Base-by-base conservation (phyloP, 331 rosid species). In the Ulmus americana region DNA sequence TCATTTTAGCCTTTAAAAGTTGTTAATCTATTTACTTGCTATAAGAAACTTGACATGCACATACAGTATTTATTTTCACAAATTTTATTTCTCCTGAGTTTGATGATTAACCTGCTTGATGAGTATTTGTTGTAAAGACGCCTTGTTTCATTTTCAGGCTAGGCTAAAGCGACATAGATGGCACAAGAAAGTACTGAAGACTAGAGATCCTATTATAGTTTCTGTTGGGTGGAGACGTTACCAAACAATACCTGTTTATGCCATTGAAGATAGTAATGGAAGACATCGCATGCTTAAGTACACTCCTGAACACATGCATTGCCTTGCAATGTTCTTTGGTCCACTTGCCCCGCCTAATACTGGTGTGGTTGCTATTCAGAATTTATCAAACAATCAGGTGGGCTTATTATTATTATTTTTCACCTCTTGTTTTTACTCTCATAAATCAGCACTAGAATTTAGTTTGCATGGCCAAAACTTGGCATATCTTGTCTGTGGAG, bases 141-240 rank as follows among this genome's bases (percentile, higher is more conserved):
- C 15, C 41, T 11, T 7, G 7, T 58, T 58, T 39, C 49, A 41
- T 57, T 50, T 75, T 7, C 90, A 92, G 98, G 85, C 87, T 20
- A 86, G 90, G 81, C 67, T 92, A 67, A 92, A 92, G 79, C 81
- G 95, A 53, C 98, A 92, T 69, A 80, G 98, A 65, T 92, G 96
- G 97, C 94, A 92, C 78, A 86, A 85, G 72, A 86, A 89, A 74
- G 90, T 92, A 49, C 78, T 92, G 66, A 92, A 92, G 82, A 87
- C 88, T 12, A 85, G 94, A 69, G 98, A 92, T 50, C 98, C 96
- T 56, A 76, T 92, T 62, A 79, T 86, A 78, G 82, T 92, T 65
- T 92, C 98, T 64, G 74, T 83, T 70, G 95, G 98, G 72, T 92
- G 98, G 98, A 86, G 98, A 71, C 95, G 96, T 50, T 92, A 89